These are phyloP conservation scores for Oleoguttula mirabilis DNA, from an alignment of 495 filamentous ascomycete species.

Conservation along the genomic window DNA sequence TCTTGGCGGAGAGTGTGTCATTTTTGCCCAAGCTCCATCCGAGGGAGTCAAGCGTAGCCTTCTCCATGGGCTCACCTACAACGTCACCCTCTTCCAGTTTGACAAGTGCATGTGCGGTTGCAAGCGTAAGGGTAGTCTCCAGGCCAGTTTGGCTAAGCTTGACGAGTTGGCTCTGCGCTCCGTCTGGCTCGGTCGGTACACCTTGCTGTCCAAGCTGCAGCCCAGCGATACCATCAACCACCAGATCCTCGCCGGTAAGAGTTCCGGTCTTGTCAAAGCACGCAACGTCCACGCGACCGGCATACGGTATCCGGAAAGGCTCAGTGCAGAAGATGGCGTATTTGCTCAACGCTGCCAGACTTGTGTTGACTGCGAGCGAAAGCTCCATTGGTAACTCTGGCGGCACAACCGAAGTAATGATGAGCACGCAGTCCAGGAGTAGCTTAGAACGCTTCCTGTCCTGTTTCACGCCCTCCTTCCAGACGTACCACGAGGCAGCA, in stretches of 20 bases:
- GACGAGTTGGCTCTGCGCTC: conserved; percentile 62
- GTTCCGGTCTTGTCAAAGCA: conserved; percentile 99
- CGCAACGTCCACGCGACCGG: conserved; percentile 87
- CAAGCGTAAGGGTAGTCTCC: conserved; percentile 85
- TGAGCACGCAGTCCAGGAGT: conserved; percentile 91
- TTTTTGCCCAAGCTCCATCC: conserved; percentile 85
- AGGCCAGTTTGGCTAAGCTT: conserved; percentile 51
- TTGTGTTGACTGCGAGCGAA: conserved; percentile 95
- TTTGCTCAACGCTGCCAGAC: conserved; percentile 83
- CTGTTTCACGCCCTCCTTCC: conserved; percentile 84
- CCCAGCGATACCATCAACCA: conserved; percentile 94
- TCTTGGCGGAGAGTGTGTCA: conserved; percentile 54
- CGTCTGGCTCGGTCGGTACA: conserved; percentile 60
- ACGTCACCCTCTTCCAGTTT: conserved; percentile 94
- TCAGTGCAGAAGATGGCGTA: conserved; percentile 98
- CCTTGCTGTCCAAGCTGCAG: conserved; percentile 56
- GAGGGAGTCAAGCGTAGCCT: conserved; percentile 77
- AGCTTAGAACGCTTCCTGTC: conserved; percentile 96
- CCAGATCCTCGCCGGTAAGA: conserved; percentile 89
- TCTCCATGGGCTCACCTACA: conserved; percentile 98
- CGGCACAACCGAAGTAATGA: conserved; percentile 93
- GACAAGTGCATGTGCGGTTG: conserved; percentile 89
- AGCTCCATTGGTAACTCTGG: conserved; percentile 98
- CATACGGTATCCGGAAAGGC: conserved; percentile 97
- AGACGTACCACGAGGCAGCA: conserved; percentile 99